These are phyloP conservation scores for Talaromyces sp. DNA, from an alignment of 2,329 filamentous ascomycete species.

Conservation along the genomic window DNA sequence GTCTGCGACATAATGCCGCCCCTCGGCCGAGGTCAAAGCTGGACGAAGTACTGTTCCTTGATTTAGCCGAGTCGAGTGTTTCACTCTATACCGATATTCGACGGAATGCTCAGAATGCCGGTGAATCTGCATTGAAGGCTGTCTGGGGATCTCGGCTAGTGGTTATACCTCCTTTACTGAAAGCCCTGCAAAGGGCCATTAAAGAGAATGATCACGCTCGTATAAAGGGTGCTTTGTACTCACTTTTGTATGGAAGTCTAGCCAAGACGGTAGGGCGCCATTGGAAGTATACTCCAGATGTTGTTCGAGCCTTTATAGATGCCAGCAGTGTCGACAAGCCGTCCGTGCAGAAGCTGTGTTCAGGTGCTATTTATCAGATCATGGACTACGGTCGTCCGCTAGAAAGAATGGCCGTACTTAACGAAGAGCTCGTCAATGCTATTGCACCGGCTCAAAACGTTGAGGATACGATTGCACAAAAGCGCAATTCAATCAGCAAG, in stretches of 20 bases:
- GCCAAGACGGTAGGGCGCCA: slow-evolving; percentile 83
- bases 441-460: slow-evolving; percentile 68
- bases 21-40: slow-evolving; percentile 84
- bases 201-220: slow-evolving; percentile 76
- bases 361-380: slow-evolving; percentile 74
- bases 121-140: slow-evolving; percentile 88
- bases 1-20: slow-evolving; percentile 88
- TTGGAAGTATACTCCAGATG: slow-evolving; percentile 89
- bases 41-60: slow-evolving; percentile 76
- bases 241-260: slow-evolving; percentile 80
- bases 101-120: slow-evolving; percentile 84
- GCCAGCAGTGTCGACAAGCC: slow-evolving; percentile 87
- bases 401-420: slow-evolving; percentile 77
- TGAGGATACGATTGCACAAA: slow-evolving; percentile 48
- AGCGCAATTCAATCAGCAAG: slow-evolving; percentile 67
- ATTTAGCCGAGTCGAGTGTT: slow-evolving; percentile 82
- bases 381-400: slow-evolving; percentile 88
- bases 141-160: slow-evolving; percentile 81
- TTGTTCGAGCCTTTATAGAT: slow-evolving; percentile 84
- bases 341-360: slow-evolving; percentile 85
- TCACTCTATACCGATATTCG: slow-evolving; percentile 93
- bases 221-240: slow-evolving; percentile 93
- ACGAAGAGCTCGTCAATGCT: slow-evolving; percentile 63
- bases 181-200: slow-evolving; percentile 71
- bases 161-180: slow-evolving; percentile 81